Evolutionary conservation across 1,139 yeast genomes (phyloP).

Genomic region (Blastobotrys serpentis): DNA sequence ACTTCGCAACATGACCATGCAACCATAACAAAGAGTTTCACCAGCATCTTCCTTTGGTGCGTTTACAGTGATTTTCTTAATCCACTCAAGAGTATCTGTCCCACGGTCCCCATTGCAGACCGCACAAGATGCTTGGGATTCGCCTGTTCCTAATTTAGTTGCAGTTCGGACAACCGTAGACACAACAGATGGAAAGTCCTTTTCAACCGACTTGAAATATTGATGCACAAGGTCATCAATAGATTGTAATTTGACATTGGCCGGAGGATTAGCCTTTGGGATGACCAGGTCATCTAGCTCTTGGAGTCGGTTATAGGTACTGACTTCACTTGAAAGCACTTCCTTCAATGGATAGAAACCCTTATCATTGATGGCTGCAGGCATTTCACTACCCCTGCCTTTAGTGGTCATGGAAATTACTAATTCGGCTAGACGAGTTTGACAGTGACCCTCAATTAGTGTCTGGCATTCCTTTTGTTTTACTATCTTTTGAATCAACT

Average conservation of each 20-base stretch:
- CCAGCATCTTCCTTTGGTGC: slow-evolving; percentile 44
- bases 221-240: slow-evolving; percentile 74
- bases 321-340: slow-evolving; percentile 63
- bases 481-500: slow-evolving; percentile 52
- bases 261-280: slow-evolving; percentile 27
- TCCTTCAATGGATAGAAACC: slow-evolving; percentile 69
- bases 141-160: slow-evolving; percentile 52
- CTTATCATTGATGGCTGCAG: slow-evolving; percentile 50
- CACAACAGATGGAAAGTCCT: slow-evolving; percentile 85
- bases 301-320: slow-evolving; percentile 48
- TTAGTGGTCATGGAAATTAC: slow-evolving; percentile 79
- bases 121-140: slow-evolving; percentile 24
- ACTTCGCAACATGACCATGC: slow-evolving; percentile 55
- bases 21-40: slow-evolving; percentile 65
- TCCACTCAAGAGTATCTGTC: slow-evolving; percentile 66
- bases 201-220: slow-evolving; percentile 72
- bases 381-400: slow-evolving; percentile 78
- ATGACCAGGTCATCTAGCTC: slow-evolving; percentile 32
- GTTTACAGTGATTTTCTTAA: slow-evolving; percentile 67
- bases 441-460: slow-evolving; percentile 70
- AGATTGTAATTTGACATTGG: slow-evolving; percentile 62
- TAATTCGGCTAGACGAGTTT: slow-evolving; percentile 81
- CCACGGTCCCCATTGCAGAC: slow-evolving; percentile 34
- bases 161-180: slow-evolving; percentile 93
- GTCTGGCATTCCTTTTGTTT: slow-evolving; percentile 47